Evolutionary conservation across 345 rosid species (phyloP), one percentile per base, ranked within the genome.

Genomic region (Balakata baccata): DNA sequence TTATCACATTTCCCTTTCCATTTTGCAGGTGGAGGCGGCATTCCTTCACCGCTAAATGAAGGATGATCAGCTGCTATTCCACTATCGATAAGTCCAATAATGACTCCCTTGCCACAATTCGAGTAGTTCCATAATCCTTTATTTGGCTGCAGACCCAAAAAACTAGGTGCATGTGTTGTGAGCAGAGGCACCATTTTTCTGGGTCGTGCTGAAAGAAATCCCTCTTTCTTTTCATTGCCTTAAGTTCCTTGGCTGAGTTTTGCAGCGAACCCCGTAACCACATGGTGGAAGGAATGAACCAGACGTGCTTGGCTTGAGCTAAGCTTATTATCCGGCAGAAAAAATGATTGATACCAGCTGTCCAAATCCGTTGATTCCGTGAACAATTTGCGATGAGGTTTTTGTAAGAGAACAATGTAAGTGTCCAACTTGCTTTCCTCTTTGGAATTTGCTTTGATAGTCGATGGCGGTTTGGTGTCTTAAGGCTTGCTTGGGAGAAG

Each of bases 251-350:
- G 0, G 72, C 67, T 0, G 53, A 80, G 65, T 71, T 43, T 79
- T n/a, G 74, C 86, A 0, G 86, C 81, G 14, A 80, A 83, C 17
- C 83, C 86, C 0, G 78, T 60, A 11, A 72, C 47, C 16, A 66
- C 79, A 51, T 74, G 64, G 62, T 47, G 66, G 69, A 72, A 83
- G 39, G 83, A 74, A 56, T 71, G 43, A 18, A 51, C 62, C 17
- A 83, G 8, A 3, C 78, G 56, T 18, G 74, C 12, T 45, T 74
- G 64, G 18, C 54, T 60, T 13, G 69, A 71, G 72, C 73, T 71
- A 1, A 43, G 22, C 41, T 69, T 61, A 5, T 54, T 54, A 7
- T 62, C 54, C 0, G 84, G 80, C 66, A 84, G 34, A 29, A 29
- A 47, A 50, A 83, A 83, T 16, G 84, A 78, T 20, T 12, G 20